Evolutionary conservation across 768 basidiomycete species (phyloP).

Genomic region (Guyanaporus albipodus): DNA sequence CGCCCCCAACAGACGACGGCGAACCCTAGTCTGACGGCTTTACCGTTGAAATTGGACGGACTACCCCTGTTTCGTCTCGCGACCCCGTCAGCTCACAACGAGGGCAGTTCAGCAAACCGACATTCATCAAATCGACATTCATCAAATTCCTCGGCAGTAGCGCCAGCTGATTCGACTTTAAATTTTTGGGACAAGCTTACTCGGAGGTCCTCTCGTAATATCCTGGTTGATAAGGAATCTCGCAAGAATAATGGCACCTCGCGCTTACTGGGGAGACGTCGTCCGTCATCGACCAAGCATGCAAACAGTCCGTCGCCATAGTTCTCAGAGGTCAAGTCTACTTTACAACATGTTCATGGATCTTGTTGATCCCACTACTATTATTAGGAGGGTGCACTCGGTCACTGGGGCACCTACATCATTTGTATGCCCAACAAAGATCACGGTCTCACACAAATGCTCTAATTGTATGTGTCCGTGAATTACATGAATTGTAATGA

Average conservation of each 20-base stretch:
- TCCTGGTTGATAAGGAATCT: slow-evolving; percentile 8
- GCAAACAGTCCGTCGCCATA: slow-evolving; percentile 4
- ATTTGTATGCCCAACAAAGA: background rate
- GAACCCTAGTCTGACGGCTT: background rate
- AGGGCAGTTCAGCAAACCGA: background rate
- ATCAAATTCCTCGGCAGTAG: background rate
- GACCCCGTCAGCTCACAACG: slow-evolving; percentile 2
- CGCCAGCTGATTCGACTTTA: slow-evolving; percentile 2
- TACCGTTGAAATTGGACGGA: background rate
- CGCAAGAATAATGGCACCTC: slow-evolving; percentile 15
- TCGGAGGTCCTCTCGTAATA: slow-evolving; percentile 16
- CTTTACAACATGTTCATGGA: background rate
- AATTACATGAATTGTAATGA: slow-evolving; percentile 18
- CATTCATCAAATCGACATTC: slow-evolving; percentile 7
- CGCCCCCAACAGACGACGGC: background rate
- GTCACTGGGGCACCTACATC: too few relatives aligned
- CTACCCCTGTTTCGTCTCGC: background rate
- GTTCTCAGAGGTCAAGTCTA: background rate
- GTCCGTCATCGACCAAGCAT: slow-evolving; percentile 4
- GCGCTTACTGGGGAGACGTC: slow-evolving; percentile 19
- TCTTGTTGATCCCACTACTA: too few relatives aligned
- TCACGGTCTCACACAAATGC: slow-evolving; percentile 7
- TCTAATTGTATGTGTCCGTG: slow-evolving; percentile 24
- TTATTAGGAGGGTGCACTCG: too few relatives aligned
- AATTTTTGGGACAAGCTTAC: slow-evolving; percentile 26